These are phyloP conservation scores for Salinomyces thailandicus DNA, from an alignment of 2,329 filamentous ascomycete species.

Conservation along the genomic window DNA sequence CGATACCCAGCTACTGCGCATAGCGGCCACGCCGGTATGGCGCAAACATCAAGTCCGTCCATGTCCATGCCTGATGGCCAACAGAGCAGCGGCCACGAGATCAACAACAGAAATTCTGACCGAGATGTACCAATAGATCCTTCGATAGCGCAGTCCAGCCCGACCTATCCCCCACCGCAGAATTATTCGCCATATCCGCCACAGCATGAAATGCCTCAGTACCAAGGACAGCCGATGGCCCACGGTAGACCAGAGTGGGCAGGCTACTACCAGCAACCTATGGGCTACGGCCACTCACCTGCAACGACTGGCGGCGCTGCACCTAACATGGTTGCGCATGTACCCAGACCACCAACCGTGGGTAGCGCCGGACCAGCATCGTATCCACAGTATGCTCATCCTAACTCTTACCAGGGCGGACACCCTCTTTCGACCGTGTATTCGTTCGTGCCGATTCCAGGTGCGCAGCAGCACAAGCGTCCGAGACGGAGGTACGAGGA, in stretches of 20 bases:
- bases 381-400: conserved; percentile 16
- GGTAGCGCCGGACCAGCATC: conserved; percentile 27
- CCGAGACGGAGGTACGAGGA: conserved; percentile 91
- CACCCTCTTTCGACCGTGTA: conserved; percentile 68
- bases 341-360: conserved; percentile 53
- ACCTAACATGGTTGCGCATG: conserved; percentile 48
- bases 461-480: conserved; percentile 92
- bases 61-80: conserved; percentile 72
- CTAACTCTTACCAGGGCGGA: conserved; percentile 33
- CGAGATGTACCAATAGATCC: conserved; percentile 97
- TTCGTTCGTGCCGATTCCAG: conserved; percentile 94
- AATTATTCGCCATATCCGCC: conserved; percentile 82
- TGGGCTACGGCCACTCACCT: conserved; percentile 41
- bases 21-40: conserved; percentile 78
- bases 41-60: conserved; percentile 98
- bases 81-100: conserved; percentile 53
- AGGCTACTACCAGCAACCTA: conserved; percentile 46
- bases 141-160: conserved; percentile 86
- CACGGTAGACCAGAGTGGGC: conserved; percentile 65
- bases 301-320: conserved; percentile 46
- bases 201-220: conserved; percentile 78
- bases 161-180: conserved; percentile 66
- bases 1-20: conserved; percentile 67
- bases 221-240: conserved; percentile 48
- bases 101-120: conserved; percentile 81